Evolutionary conservation across 73 alveolate genomes (phyloP).

Genomic region (Symbiodinium natans): DNA sequence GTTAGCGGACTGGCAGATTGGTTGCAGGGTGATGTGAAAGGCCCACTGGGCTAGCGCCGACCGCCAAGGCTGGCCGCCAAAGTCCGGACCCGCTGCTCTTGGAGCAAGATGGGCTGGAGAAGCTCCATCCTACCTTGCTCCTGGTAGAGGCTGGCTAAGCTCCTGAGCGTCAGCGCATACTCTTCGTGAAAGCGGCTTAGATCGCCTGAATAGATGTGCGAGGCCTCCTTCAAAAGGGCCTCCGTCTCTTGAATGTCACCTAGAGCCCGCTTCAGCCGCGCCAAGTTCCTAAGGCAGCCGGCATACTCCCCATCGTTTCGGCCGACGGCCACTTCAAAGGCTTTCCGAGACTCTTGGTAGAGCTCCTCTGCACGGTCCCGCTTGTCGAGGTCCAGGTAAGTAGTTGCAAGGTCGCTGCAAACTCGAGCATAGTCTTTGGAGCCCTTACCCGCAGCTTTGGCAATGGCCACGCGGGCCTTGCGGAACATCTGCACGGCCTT

Average conservation of each 20-base stretch:
- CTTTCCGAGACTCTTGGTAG: background rate
- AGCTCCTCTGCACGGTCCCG: background rate
- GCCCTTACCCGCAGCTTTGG: background rate
- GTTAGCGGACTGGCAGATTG: no score
- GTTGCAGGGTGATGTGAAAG: no score
- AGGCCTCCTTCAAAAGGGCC: background rate
- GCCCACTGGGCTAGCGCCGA: no score
- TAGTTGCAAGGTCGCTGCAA: background rate
- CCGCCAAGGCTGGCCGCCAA: background rate
- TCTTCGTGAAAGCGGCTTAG: background rate
- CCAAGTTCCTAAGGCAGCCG: background rate
- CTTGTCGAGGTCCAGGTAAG: background rate
- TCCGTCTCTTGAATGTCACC: background rate
- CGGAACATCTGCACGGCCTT: background rate
- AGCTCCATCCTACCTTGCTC: background rate
- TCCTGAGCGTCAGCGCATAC: background rate
- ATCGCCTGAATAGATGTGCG: background rate
- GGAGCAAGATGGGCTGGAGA: background rate
- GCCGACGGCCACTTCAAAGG: background rate
- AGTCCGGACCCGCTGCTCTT: conserved; percentile 6
- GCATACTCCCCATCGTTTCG: background rate
- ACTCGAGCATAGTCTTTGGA: background rate
- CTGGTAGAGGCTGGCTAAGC: conserved; percentile 1
- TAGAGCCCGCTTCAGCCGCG: background rate
- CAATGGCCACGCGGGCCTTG: conserved; percentile 5